Conservation (phyloP, 2,329 filamentous ascomycete species). For the Calonectria henricotiae region DNA sequence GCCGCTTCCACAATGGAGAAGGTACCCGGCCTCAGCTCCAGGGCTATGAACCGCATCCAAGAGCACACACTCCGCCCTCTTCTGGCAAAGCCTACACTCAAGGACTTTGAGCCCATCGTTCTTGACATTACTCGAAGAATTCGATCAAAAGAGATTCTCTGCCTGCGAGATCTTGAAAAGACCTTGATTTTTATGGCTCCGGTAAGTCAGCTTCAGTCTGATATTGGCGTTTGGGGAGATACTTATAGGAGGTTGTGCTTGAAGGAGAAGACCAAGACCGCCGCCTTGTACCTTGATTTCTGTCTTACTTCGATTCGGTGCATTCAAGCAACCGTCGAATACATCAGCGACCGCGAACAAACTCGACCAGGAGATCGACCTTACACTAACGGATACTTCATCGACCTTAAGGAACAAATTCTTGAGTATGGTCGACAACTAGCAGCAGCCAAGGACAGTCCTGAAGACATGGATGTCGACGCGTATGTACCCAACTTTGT, state of each 20-base stretch:
- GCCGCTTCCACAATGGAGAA: slow-evolving; percentile 66
- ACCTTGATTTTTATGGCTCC: slow-evolving; percentile 91
- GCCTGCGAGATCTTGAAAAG: slow-evolving; percentile 94
- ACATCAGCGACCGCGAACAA: slow-evolving; percentile 89
- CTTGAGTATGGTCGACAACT: slow-evolving; percentile 90
- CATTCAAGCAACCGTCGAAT: slow-evolving; percentile 90
- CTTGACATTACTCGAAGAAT: slow-evolving; percentile 86
- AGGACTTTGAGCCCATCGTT: slow-evolving; percentile 86
- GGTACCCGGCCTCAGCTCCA: slow-evolving; percentile 76
- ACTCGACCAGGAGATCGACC: slow-evolving; percentile 87
- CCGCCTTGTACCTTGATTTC: slow-evolving; percentile 85
- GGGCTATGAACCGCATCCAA: slow-evolving; percentile 84
- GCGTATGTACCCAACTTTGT: slow-evolving; percentile 66
- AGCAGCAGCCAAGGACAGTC: slow-evolving; percentile 79
- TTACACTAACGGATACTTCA: slow-evolving; percentile 96
- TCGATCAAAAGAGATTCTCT: slow-evolving; percentile 87
- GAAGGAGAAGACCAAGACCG: slow-evolving; percentile 85
- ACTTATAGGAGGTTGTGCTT: slow-evolving; percentile 79
- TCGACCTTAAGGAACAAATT: slow-evolving; percentile 96
- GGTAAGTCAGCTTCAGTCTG: slow-evolving; percentile 82
- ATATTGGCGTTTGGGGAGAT: slow-evolving; percentile 73
- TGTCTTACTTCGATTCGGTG: slow-evolving; percentile 92
- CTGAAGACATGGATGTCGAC: slow-evolving; percentile 73
- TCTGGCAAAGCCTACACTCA: slow-evolving; percentile 79
- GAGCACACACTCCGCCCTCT: slow-evolving; percentile 86